Percentiles rank a stretch among this genome's conserved stretches.
These are phyloP conservation scores for Pelargonium australe DNA, from an alignment of 441 rosid species.

Conservation along the genomic window DNA sequence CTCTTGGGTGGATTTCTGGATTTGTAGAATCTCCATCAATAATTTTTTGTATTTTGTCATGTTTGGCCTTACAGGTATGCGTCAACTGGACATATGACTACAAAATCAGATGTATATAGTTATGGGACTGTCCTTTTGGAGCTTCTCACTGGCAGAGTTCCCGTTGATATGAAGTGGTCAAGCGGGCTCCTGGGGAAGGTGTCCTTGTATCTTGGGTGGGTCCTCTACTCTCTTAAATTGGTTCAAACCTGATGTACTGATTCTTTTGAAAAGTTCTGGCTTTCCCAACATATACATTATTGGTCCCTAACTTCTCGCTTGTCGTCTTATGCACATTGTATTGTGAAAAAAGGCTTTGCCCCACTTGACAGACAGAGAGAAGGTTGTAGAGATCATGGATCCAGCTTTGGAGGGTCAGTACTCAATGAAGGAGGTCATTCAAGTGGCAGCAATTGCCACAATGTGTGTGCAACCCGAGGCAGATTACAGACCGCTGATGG, in stretches of 20 bases:
- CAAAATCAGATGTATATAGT: constrained; percentile 73
- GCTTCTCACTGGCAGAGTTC: constrained; percentile 59
- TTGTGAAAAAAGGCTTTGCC: constrained; percentile 60
- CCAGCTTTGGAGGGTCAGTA: constrained; percentile 75
- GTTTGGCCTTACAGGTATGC: constrained; percentile 41
- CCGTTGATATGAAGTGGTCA: constrained; percentile 4
- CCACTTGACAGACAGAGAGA: constrained; percentile 65
- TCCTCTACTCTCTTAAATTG: neutral
- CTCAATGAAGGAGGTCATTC: constrained; percentile 77
- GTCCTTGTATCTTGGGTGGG: constrained; percentile 23
- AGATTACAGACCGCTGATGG: constrained; percentile 89
- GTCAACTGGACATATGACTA: constrained; percentile 62
- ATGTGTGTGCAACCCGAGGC: constrained; percentile 95
- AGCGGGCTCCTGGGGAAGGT: constrained; percentile 7
- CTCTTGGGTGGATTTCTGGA: neutral
- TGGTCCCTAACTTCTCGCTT: neutral
- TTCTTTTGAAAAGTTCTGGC: neutral
- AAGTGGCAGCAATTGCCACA: constrained; percentile 95
- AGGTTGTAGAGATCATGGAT: constrained; percentile 80
- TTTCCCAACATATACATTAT: neutral
- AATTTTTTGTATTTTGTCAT: neutral
- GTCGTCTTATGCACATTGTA: neutral
- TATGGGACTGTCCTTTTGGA: constrained; percentile 69
- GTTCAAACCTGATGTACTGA: neutral
- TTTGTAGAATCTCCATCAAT: too few species aligned